These are phyloP conservation scores for Globisporangium nunn DNA, from an alignment of 352 stramenopile species.

Conservation along the genomic window DNA sequence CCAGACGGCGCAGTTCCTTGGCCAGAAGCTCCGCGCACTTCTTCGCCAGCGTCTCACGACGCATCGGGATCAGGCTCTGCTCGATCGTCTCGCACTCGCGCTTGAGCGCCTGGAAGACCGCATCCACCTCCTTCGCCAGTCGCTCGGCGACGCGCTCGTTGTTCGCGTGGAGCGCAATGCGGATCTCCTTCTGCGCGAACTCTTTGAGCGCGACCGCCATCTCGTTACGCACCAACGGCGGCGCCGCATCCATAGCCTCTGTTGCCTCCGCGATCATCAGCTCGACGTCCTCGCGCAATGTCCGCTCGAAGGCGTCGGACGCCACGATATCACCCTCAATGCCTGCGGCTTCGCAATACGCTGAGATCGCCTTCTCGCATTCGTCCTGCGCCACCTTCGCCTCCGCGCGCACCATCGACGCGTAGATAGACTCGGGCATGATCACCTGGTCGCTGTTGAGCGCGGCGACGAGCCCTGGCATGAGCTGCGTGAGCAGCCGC, in stretches of 20 bases:
- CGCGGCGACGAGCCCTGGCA: conserved; percentile 67
- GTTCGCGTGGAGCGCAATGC: conserved; percentile 58
- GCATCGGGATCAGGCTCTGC: conserved; percentile 52
- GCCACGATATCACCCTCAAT: conserved; percentile 47
- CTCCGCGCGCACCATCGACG: conserved; percentile 77
- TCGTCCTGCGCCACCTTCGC: conserved; percentile 51
- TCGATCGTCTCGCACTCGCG: conserved; percentile 52
- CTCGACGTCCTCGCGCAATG: conserved; percentile 43
- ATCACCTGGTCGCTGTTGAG: conserved; percentile 86
- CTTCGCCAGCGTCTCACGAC: conserved; percentile 35
- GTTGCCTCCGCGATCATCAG: conserved; percentile 49
- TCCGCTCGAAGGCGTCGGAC: conserved; percentile 47
- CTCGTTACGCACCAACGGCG: conserved; percentile 49
- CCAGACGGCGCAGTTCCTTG: conserved; percentile 35
- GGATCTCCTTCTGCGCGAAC: conserved; percentile 64
- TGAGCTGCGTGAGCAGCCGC: conserved; percentile 64
- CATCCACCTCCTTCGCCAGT: conserved; percentile 49
- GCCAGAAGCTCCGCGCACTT: conserved; percentile 43
- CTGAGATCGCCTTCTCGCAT: conserved; percentile 54
- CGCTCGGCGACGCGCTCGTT: conserved; percentile 51
- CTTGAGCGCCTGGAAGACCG: conserved; percentile 45
- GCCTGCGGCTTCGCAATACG: conserved; percentile 56
- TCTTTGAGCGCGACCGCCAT: conserved; percentile 39
- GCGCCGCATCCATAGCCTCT: conserved; percentile 41
- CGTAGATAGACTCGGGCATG: conserved; percentile 87